Base-by-base conservation (phyloP, 202 grass and related monocot species). In the Cymbopogon flexuosus region DNA sequence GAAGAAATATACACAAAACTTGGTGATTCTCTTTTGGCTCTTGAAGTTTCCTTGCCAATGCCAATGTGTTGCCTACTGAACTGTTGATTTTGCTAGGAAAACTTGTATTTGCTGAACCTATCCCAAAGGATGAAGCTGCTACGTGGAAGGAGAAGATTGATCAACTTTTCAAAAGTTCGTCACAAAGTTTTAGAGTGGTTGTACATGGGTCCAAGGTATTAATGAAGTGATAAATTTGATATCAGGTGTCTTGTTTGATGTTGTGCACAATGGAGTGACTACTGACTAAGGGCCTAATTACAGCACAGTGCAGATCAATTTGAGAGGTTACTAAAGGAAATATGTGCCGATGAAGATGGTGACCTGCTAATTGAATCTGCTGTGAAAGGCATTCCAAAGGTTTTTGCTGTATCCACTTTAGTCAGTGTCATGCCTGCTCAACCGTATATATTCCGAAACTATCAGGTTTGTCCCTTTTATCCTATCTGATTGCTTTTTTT, bases 261-360 rank as follows among this genome's bases (percentile, higher is more conserved):
- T 35, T 71, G 22, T 58, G 15, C 64, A 67, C 10, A 21, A 14
- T 82, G 62, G 62, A 72, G 41, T 43, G 41, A 70, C 52, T 22
- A 21, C 68, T 73, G 36, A 87, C 33, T 30, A 62, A 68, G 35
- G 49, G 27, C 51, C 88, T 87, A 52, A 83, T 90, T 94, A 73
- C 92, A 97, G 95, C 95, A 98, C 84, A 98, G 92, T 51, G 95
- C 95, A 83, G 95, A 98, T 85, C 95, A 94, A 87, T 98, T 98
- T 58, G 95, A 98, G 84, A 85, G 86, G 77, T 85, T 98, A 85
- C 70, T 98, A 57, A 88, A 98, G 76, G 92, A 98, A 79, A 94
- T 98, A 82, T 98, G 92, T 73, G 88, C 80, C 77, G 92, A 98
- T 52, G 95, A 94, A 77, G 95, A 98, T 80, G 95, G 95, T 52